Percentiles rank a stretch among this genome's conserved stretches.
These are phyloP conservation scores for Triticum urartu DNA, from an alignment of 176 grass and related monocot genomes.

Conservation along the genomic window DNA sequence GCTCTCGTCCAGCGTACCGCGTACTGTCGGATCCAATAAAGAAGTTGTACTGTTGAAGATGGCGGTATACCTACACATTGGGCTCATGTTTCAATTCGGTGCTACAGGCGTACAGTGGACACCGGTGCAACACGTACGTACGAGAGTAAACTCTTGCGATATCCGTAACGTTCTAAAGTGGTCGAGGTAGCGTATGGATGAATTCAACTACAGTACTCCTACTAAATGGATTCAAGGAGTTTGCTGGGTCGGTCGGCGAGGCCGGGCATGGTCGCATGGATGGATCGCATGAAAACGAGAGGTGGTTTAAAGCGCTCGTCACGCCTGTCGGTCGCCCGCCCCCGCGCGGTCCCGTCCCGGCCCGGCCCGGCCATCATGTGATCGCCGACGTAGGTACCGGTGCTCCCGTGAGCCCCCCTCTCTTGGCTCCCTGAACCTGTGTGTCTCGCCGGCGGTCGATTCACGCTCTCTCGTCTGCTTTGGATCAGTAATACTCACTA, in stretches of 20 bases:
- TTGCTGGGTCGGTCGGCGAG: not conserved
- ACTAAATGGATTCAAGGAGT: not conserved
- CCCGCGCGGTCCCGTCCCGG: not conserved
- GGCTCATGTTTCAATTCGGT: not conserved
- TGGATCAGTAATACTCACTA: not conserved
- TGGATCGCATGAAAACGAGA: conserved; percentile 12
- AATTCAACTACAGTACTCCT: not conserved
- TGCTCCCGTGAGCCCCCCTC: not conserved
- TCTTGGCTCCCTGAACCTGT: not conserved
- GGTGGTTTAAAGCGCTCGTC: conserved; percentile 20
- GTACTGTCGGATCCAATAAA: not conserved
- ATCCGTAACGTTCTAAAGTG: not conserved
- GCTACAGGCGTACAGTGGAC: not conserved
- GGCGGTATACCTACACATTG: not conserved
- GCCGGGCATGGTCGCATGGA: not conserved
- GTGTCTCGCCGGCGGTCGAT: too few relatives aligned
- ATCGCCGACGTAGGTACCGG: not conserved
- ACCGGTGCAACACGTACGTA: not conserved
- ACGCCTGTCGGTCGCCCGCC: not conserved
- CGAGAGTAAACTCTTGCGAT: not conserved
- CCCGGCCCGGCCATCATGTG: not conserved
- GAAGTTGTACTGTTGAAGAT: not conserved
- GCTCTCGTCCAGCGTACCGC: not conserved
- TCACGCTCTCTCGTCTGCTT: not conserved
- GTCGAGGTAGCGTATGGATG: conserved; percentile 19